Evolutionary conservation across 179 eudicot genomes (phyloP).

Genomic region (Silene noctiflora): DNA sequence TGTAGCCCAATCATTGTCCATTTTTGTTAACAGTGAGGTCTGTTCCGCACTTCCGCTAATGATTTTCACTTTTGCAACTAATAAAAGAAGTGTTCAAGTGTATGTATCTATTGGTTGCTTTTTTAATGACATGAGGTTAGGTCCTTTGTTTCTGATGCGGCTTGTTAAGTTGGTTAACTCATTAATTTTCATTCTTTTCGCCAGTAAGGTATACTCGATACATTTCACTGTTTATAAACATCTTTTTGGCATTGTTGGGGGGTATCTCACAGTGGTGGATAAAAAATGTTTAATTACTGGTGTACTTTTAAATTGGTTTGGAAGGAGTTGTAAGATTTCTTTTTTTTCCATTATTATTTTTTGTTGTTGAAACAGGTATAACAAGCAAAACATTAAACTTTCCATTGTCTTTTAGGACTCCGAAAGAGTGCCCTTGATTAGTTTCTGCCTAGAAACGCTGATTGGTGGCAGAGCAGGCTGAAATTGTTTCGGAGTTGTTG

Average conservation of each 20-base stretch:
- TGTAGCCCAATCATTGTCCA: neutral
- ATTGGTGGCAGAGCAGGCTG: conserved; percentile 9
- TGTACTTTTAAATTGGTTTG: neutral
- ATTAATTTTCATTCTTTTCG: neutral
- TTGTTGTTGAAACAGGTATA: neutral
- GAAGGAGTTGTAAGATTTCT: neutral
- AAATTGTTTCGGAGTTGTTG: neutral
- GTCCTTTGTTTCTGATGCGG: neutral
- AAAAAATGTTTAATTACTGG: neutral
- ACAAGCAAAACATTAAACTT: neutral
- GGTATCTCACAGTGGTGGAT: neutral
- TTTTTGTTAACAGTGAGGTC: conserved; percentile 9
- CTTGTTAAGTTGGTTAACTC: neutral
- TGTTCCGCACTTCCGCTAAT: neutral
- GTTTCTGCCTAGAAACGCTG: neutral
- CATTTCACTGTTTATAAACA: neutral
- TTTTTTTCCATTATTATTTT: neutral
- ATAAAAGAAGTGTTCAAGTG: neutral
- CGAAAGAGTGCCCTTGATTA: conserved; percentile 3
- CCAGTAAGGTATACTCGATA: neutral
- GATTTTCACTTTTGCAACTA: neutral
- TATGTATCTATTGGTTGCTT: conserved; percentile 5
- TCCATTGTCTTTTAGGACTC: neutral
- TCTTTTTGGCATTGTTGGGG: neutral
- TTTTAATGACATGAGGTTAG: neutral